These are phyloP conservation scores for Rhodotorula sp. DNA, from an alignment of 1,284 basidiomycete species.

Conservation along the genomic window DNA sequence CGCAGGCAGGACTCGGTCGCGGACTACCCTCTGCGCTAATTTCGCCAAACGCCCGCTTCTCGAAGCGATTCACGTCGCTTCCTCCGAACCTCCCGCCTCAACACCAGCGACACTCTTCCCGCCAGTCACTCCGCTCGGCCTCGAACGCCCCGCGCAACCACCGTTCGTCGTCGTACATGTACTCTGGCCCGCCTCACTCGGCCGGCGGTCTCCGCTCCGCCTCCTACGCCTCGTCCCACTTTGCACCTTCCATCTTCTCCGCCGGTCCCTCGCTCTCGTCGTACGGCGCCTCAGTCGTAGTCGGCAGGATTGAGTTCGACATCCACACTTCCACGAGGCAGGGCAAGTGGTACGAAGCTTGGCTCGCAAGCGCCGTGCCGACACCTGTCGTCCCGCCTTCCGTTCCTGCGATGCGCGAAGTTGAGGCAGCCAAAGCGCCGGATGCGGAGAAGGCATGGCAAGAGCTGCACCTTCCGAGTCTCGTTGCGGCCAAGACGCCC, in stretches of 20 bases:
- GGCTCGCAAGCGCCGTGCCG: slow-evolving; percentile 52
- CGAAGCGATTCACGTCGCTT: slow-evolving; percentile 19
- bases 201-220: not conserved
- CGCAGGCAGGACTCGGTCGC: slow-evolving; percentile 17
- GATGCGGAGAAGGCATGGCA: slow-evolving; percentile 11
- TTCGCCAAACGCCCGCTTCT: not conserved
- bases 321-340: slow-evolving; percentile 57
- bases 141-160: not conserved
- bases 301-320: slow-evolving; percentile 84
- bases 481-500: slow-evolving; percentile 9
- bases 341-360: slow-evolving; percentile 72
- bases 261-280: not conserved
- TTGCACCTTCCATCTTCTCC: slow-evolving; percentile 1
- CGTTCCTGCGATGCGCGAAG: not conserved
- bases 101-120: slow-evolving; percentile 7
- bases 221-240: slow-evolving; percentile 12
- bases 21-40: slow-evolving; percentile 15
- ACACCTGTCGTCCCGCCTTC: not conserved
- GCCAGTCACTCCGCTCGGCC: slow-evolving; percentile 5
- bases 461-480: slow-evolving; percentile 17
- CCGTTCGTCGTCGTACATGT: slow-evolving; percentile 6
- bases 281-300: slow-evolving; percentile 52
- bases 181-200: slow-evolving; percentile 2
- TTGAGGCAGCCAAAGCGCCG: no score
- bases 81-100: not conserved